Base-by-base conservation (phyloP, 1,284 basidiomycete genomes). In the Puccinia horiana region DNA sequence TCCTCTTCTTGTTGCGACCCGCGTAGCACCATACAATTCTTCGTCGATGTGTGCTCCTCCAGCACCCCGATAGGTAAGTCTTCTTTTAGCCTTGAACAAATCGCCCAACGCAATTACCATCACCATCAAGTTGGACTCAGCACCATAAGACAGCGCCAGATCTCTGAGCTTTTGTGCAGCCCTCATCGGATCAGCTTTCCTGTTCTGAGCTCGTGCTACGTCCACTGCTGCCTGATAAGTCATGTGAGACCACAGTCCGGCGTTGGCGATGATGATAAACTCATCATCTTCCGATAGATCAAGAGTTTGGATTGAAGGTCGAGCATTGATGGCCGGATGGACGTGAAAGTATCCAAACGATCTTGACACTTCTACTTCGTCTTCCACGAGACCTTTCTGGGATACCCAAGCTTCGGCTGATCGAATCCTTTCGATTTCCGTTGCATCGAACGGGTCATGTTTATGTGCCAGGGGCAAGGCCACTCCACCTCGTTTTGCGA, bases 111-210 rank as follows among this genome's bases (percentile, higher is more conserved):
- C 91, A 84, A 99, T 91, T 52, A 98, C 95, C 96, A 99, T 98
- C 88, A 99, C 95, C 95, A 98, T 97, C 82, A 94, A 93, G 83
- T 92, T 94, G 20, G 94, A 94, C 84, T 94, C 92, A 12, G 95
- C 95, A 18, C 97, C 97, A 87, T 98, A 98, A 85, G 94, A 95
- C 86, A 99, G 93, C 14, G 97, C 95, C 85, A 98, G 93, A 87
- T 99, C 97, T 79, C 97, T 91, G 76, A 99, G 88, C 89, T 98
- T 98, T 88, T 98, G 96, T 0, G 96, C 94, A 3, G 97, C 96
- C 85, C 96, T 92, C 95, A 98, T 98, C 0, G 96, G 95, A 86
- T 98, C 94, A 23, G 90, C 90, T 67, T 86, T 85, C 40, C 91
- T 88, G 44, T 82, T 76, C 86, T 94, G 93, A 12, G 91, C 91